These are phyloP conservation scores for Cystobasidium sp. DNA, from an alignment of 1,284 basidiomycete species.

Conservation along the genomic window DNA sequence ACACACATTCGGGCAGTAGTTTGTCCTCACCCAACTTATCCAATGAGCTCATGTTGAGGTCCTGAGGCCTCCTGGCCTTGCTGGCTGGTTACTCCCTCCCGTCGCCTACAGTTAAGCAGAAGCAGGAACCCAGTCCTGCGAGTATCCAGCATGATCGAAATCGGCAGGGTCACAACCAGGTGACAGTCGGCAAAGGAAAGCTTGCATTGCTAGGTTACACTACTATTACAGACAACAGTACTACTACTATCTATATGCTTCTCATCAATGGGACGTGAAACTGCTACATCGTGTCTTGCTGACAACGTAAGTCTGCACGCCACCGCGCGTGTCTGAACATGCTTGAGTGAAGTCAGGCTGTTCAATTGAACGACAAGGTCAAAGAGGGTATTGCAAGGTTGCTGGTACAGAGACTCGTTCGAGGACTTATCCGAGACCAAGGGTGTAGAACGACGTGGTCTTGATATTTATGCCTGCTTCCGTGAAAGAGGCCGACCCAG, in stretches of 20 bases:
- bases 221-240: background rate
- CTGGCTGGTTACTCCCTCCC: background rate
- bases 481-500: background rate
- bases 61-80: background rate
- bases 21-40: constrained; percentile 37
- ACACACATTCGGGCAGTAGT: background rate
- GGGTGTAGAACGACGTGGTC: background rate
- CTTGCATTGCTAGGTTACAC: too few species aligned
- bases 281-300: background rate
- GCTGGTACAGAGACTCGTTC: background rate
- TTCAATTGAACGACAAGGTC: too few species aligned
- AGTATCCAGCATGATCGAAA: too few species aligned
- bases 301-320: background rate
- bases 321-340: background rate
- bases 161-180: too few species aligned
- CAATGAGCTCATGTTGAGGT: constrained; percentile 38
- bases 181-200: too few species aligned
- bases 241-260: background rate
- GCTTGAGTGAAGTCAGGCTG: background rate
- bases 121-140: too few species aligned
- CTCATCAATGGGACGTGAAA: background rate
- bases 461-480: background rate
- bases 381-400: too few species aligned
- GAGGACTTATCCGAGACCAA: background rate
- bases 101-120: background rate